Evolutionary conservation across 352 stramenopile species (phyloP).

Genomic region (Phytopythium vexans): DNA sequence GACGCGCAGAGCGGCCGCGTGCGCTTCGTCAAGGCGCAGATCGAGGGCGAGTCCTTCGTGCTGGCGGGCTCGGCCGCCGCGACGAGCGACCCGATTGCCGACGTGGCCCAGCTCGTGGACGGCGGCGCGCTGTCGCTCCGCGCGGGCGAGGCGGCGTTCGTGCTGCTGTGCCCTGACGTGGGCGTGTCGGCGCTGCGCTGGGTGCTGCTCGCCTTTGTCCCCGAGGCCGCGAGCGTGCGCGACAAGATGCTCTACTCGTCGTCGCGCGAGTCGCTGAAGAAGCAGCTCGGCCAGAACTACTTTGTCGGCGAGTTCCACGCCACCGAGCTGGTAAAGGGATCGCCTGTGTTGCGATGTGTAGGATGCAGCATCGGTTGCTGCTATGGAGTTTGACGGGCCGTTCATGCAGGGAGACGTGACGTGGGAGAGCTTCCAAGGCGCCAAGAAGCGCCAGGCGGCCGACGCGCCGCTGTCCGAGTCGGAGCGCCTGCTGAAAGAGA

Average conservation of each 20-base stretch:
- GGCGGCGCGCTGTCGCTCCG: conserved; percentile 12
- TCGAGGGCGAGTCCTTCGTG: conserved; percentile 65
- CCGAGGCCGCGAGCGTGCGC: conserved; percentile 69
- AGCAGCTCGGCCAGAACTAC: conserved; percentile 88
- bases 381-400: conserved; percentile 6
- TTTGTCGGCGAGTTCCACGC: conserved; percentile 89
- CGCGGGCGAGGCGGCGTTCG: conserved; percentile 54
- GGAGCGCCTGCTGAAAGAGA: conserved; percentile 80
- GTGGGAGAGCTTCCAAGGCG: conserved; percentile 70
- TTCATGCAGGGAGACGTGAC: conserved; percentile 62
- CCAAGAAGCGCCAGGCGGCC: conserved; percentile 60
- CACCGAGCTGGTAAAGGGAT: conserved; percentile 50
- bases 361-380: not conserved
- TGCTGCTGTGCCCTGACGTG: conserved; percentile 76
- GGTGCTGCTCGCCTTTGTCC: conserved; percentile 79
- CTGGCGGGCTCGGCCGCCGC: conserved; percentile 36
- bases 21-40: conserved; percentile 66
- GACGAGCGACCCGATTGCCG: conserved; percentile 32
- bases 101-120: conserved; percentile 31
- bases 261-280: conserved; percentile 88
- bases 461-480: conserved; percentile 84
- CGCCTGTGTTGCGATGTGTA: not conserved
- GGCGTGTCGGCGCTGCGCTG: conserved; percentile 67
- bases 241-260: conserved; percentile 93
- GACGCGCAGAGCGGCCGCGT: conserved; percentile 66